These are phyloP conservation scores for Tolypocladium tundrense DNA, from an alignment of 2,329 filamentous ascomycete genomes.

Conservation along the genomic window DNA sequence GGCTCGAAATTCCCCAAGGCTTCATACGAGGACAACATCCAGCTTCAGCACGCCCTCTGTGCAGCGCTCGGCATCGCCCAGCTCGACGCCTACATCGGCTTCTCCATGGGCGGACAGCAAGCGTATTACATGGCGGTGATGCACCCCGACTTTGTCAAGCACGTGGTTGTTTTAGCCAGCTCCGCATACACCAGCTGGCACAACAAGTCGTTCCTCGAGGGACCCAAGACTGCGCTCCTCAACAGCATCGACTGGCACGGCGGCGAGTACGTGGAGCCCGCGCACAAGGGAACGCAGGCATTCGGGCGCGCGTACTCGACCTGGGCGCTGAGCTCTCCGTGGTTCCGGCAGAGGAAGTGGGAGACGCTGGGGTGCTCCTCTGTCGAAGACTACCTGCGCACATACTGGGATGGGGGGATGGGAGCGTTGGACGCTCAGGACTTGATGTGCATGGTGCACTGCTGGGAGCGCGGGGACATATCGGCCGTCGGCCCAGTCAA, in stretches of 20 bases:
- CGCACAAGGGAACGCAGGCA: not conserved
- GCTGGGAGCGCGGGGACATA: not conserved
- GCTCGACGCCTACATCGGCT: not conserved
- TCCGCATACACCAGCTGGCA: slow-evolving; percentile 6
- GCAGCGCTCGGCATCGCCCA: not conserved
- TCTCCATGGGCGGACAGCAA: not conserved
- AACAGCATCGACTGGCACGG: slow-evolving; percentile 2
- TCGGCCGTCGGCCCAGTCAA: not conserved
- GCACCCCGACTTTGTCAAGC: not conserved
- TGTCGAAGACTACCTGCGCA: not conserved
- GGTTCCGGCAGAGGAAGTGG: slow-evolving; percentile 6
- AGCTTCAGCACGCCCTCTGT: not conserved
- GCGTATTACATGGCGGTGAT: not conserved
- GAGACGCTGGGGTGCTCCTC: slow-evolving; percentile 3
- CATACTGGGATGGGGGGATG: not conserved
- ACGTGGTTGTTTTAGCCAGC: not conserved
- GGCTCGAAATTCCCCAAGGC: not conserved
- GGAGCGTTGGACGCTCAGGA: not conserved
- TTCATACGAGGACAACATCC: not conserved
- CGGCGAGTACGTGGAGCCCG: not conserved
- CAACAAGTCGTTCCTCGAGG: slow-evolving; percentile 7
- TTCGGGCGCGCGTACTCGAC: slow-evolving; percentile 5
- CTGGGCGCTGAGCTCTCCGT: slow-evolving; percentile 1
- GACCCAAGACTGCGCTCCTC: slow-evolving; percentile 4
- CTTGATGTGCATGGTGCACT: not conserved